phyloP scores from a whole-genome alignment of 352 stramenopile genomes.

The Phytophthora cryptogea region DNA sequence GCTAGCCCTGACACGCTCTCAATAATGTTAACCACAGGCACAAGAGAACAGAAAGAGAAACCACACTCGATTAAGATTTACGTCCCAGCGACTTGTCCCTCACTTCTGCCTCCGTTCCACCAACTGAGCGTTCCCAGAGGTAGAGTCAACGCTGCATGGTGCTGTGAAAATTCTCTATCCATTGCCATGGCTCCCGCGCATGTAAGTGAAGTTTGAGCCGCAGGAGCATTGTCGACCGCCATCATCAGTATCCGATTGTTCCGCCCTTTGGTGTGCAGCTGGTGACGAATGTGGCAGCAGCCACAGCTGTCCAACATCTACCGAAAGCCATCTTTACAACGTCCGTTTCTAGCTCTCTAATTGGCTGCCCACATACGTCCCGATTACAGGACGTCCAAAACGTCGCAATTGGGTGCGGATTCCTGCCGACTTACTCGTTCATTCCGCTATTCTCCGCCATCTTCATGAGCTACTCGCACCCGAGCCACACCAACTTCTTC shows the following conservation, averaged over 20 bases:
- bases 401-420: conserved; percentile 11
- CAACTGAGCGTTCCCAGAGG: no score
- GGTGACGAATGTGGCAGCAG: conserved; percentile 17
- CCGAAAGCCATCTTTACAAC: background rate
- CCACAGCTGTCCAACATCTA: conserved; percentile 11
- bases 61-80: no score
- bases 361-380: background rate
- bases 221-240: no score
- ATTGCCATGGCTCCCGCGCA: no score
- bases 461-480: conserved; percentile 32
- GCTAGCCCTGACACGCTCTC: no score
- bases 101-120: no score
- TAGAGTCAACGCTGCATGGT: no score
- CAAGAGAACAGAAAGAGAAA: no score
- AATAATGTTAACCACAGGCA: no score
- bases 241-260: conserved; percentile 12
- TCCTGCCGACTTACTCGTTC: conserved; percentile 1
- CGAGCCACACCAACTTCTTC: conserved; percentile 19
- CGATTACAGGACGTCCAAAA: conserved; percentile 14
- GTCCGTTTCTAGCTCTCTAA: background rate
- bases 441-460: conserved; percentile 21
- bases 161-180: no score
- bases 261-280: conserved; percentile 12
- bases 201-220: no score
- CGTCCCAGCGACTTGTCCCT: no score